Base-by-base conservation (phyloP, 805 yeast genomes). In the Saccharomycopsis javanensis region DNA sequence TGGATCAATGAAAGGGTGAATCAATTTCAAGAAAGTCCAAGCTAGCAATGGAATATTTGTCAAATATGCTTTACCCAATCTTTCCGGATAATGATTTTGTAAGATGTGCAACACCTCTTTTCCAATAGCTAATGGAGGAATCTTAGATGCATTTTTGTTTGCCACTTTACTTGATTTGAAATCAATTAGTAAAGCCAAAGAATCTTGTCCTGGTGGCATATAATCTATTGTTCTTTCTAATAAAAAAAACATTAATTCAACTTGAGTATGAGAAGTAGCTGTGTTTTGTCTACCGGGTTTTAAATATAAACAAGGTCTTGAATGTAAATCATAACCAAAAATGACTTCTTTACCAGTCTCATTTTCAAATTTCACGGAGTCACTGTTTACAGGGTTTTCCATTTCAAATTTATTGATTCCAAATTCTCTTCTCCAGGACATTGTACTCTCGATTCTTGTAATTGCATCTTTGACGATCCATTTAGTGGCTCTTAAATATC, bases 211-310 rank as follows among this genome's bases (percentile, higher is more conserved):
- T 0, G 89, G 78, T 0, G 97, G 97, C 97, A 94, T 92, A 70
- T 80, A 88, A 69, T 90, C 95, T 57, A 92, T 91, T 48, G 87
- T 96, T 59, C 91, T 78, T 71, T 94, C 99, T 55, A 94, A 76
- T 90, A 86, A 86, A 73, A 77, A 92, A 5, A 94, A 98, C 68
- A 94, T 75, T 68, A 90, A 97, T 71, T 94, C 96, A n/a, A 94
- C 97, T 68, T 94, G 99, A 64, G 92, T 79, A 61, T 82, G 85
- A 1, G 94, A 81, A 2, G 94, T 82, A 66, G 88, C 88, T 15
- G 99, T 94, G 72, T 94, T 94, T 71, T 94, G 99, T 68, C 96
- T 80, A 13, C 98, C 98, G 0, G 96, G 96, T 69, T 88, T 86
- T 68, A 94, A 76, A 69, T 92, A 92, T 35, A 94, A 73, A 66